phyloP scores from a whole-genome alignment of 2,329 filamentous ascomycete species.

The Ophiostoma triangulosporum region DNA sequence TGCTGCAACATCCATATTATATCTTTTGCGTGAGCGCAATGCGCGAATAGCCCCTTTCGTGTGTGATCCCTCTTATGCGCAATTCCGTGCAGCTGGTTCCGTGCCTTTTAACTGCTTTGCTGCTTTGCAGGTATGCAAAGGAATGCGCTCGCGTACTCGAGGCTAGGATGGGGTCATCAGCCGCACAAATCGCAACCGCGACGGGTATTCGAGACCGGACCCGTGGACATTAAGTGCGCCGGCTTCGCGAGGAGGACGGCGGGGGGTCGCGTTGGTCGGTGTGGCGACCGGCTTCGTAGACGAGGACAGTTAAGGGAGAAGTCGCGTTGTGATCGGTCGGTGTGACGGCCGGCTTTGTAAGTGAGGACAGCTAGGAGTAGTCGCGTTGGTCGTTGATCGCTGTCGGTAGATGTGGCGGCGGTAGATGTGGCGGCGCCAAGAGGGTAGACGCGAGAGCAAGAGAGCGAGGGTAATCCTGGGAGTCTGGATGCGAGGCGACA shows the following conservation, averaged over 20 bases:
- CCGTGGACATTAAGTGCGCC: constrained; percentile 3
- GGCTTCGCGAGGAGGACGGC: neutral
- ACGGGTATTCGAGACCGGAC: neutral
- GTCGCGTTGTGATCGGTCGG: neutral
- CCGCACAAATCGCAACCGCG: constrained; percentile 5
- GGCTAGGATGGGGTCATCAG: constrained; percentile 1
- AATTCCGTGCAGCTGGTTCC: neutral
- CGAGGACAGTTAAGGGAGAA: neutral
- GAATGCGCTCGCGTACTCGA: neutral
- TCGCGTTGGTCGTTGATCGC: neutral
- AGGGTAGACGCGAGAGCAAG: too few relatives aligned
- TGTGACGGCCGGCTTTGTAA: neutral
- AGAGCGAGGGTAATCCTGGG: too few relatives aligned
- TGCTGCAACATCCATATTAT: constrained; percentile 16
- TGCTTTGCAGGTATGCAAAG: neutral
- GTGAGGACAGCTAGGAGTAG: neutral
- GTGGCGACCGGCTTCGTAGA: neutral
- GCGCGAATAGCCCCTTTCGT: neutral
- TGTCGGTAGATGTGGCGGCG: too few relatives aligned
- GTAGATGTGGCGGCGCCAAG: too few relatives aligned
- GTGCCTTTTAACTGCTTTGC: constrained; percentile 1
- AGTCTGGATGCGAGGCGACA: neutral
- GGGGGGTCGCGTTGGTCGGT: neutral
- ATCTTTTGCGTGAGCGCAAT: neutral
- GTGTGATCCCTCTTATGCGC: neutral